Conservation (phyloP, 208 protist genomes). For the Trichomonas gallinae region DNA sequence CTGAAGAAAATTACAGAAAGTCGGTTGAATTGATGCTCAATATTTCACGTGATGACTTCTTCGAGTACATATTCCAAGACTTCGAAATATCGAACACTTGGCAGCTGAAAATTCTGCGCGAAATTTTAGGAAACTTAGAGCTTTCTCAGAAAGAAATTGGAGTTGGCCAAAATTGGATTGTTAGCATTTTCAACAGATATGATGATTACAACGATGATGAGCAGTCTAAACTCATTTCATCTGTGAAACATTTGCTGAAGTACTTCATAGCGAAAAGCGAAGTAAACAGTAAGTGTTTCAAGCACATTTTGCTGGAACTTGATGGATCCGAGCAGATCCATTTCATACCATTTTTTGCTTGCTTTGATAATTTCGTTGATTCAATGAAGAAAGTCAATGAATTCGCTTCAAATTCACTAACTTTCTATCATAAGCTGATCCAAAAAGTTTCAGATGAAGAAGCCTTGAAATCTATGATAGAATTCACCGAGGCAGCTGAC, state of each 20-base stretch:
- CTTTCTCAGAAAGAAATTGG: not conserved
- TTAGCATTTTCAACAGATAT: not conserved
- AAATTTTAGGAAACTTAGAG: not conserved
- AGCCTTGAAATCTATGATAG: not conserved
- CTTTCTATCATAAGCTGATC: not conserved
- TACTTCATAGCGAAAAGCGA: not conserved
- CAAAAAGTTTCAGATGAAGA: not conserved
- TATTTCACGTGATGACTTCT: not conserved
- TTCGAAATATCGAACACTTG: not conserved
- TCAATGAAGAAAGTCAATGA: not conserved
- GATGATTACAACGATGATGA: not conserved
- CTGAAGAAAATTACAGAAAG: not conserved
- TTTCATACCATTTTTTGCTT: not conserved
- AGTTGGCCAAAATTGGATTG: not conserved
- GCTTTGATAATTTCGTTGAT: not conserved
- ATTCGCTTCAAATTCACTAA: not conserved
- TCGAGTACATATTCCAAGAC: not conserved
- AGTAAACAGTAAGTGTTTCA: not conserved
- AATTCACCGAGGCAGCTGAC: not conserved
- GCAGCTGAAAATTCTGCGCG: not conserved
- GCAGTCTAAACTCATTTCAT: not conserved
- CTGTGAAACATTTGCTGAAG: not conserved
- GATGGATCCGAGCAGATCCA: not conserved
- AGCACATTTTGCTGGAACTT: not conserved
- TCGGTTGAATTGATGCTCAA: not conserved